Percentiles rank a stretch among this genome's conserved stretches.
Evolutionary conservation across 2,329 filamentous ascomycete genomes (phyloP).

Genomic region (Trichoderma sp.): DNA sequence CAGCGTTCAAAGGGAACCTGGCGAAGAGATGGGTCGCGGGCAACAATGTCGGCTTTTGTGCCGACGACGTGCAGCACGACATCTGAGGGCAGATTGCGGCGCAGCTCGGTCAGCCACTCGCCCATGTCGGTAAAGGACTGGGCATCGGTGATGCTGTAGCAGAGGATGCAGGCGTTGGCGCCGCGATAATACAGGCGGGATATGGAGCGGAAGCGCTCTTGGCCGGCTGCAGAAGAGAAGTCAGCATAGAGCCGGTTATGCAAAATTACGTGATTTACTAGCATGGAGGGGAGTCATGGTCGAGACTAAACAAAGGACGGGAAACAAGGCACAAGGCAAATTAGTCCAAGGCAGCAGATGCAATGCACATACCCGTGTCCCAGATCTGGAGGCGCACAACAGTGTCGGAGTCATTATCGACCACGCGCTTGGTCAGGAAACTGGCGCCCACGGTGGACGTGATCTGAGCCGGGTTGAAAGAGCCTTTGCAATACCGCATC

Average conservation of each 20-base stretch:
- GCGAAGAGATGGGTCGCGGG: slow-evolving; percentile 75
- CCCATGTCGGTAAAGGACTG: slow-evolving; percentile 90
- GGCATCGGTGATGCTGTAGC: slow-evolving; percentile 90
- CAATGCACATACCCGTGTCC: slow-evolving; percentile 70
- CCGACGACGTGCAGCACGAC: slow-evolving; percentile 94
- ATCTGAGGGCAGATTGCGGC: slow-evolving; percentile 74
- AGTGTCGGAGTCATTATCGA: slow-evolving; percentile 83
- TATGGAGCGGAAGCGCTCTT: slow-evolving; percentile 94
- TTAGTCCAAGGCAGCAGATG: neutral
- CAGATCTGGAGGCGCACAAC: slow-evolving; percentile 92
- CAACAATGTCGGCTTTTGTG: slow-evolving; percentile 89
- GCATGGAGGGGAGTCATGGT: neutral
- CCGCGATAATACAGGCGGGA: slow-evolving; percentile 95
- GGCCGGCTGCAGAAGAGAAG: slow-evolving; percentile 62
- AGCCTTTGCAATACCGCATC: slow-evolving; percentile 74
- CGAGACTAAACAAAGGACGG: neutral
- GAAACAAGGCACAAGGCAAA: slow-evolving; percentile 14
- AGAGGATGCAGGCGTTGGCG: slow-evolving; percentile 90
- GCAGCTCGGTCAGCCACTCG: slow-evolving; percentile 83
- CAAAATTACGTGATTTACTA: neutral
- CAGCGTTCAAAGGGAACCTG: slow-evolving; percentile 93
- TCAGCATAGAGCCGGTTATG: neutral
- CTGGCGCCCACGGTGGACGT: slow-evolving; percentile 78
- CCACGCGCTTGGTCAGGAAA: slow-evolving; percentile 77
- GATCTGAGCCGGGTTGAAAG: slow-evolving; percentile 66